phyloP scores from a whole-genome alignment of 148 eudicot species.

The Arbutus unedo region DNA sequence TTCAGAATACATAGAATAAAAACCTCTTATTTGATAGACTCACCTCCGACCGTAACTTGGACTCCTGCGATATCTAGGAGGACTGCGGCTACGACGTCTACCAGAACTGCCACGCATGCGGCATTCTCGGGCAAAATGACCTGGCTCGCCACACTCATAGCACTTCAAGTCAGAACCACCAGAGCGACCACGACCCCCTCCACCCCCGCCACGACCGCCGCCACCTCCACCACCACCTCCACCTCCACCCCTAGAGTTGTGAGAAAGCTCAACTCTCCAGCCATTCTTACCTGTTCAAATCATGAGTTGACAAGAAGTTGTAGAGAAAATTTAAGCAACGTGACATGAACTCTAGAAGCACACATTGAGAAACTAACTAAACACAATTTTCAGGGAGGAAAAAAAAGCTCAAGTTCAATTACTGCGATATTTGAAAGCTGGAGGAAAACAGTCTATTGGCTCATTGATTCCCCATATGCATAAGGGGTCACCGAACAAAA shows the following conservation, averaged over 20 bases:
- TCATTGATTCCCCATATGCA: background rate
- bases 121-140: slow-evolving; percentile 98
- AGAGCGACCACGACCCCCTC: slow-evolving; percentile 79
- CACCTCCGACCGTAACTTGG: slow-evolving; percentile 99
- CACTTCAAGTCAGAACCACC: slow-evolving; percentile 97
- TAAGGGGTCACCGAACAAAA: background rate
- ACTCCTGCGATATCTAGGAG: slow-evolving; percentile 83
- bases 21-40: slow-evolving; percentile 5
- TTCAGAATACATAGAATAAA: background rate
- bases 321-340: background rate
- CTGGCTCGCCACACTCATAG: slow-evolving; percentile 95
- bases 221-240: slow-evolving; percentile 52
- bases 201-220: slow-evolving; percentile 43
- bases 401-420: background rate
- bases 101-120: slow-evolving; percentile 68
- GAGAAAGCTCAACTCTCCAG: slow-evolving; percentile 98
- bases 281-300: slow-evolving; percentile 74
- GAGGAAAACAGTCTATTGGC: background rate
- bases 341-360: background rate
- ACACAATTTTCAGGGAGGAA: background rate
- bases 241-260: slow-evolving; percentile 80
- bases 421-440: background rate
- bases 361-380: background rate
- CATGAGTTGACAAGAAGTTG: background rate
- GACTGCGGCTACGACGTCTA: slow-evolving; percentile 84